Conservation (phyloP, 495 filamentous ascomycete species). For the Penicillium coprophilum region DNA sequence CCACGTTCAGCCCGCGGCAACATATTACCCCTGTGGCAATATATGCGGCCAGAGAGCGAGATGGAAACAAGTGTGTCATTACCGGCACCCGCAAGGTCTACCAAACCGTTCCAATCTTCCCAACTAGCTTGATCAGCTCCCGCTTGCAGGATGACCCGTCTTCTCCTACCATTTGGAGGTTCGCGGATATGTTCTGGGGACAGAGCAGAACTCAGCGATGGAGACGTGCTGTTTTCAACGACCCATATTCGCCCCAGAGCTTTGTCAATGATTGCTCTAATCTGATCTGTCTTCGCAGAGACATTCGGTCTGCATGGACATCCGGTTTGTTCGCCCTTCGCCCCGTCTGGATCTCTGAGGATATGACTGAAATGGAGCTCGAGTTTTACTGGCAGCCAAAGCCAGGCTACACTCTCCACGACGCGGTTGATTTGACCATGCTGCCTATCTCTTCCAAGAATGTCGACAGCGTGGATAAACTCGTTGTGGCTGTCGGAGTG, state of each 20-base stretch:
- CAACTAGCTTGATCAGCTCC: neutral
- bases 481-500: conserved; percentile 1
- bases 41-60: conserved; percentile 10
- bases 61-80: conserved; percentile 14
- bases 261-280: conserved; percentile 7
- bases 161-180: conserved; percentile 5
- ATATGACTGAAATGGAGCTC: conserved; percentile 10
- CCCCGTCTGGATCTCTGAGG: conserved; percentile 4
- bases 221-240: conserved; percentile 7
- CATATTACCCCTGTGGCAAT: neutral
- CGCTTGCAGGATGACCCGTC: neutral
- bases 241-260: neutral
- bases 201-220: conserved; percentile 2
- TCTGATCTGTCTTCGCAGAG: conserved; percentile 18
- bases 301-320: conserved; percentile 8
- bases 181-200: conserved; percentile 13
- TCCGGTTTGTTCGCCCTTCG: conserved; percentile 13
- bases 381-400: conserved; percentile 21
- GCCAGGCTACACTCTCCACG: conserved; percentile 1
- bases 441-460: conserved; percentile 1
- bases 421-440: conserved; percentile 8
- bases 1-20: neutral
- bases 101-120: conserved; percentile 8
- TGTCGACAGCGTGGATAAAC: conserved; percentile 2
- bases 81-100: conserved; percentile 12